Percentiles rank a stretch among this genome's conserved stretches.
Evolutionary conservation across 1,284 basidiomycete species (phyloP).

Genomic region (Trametes versicolor): DNA sequence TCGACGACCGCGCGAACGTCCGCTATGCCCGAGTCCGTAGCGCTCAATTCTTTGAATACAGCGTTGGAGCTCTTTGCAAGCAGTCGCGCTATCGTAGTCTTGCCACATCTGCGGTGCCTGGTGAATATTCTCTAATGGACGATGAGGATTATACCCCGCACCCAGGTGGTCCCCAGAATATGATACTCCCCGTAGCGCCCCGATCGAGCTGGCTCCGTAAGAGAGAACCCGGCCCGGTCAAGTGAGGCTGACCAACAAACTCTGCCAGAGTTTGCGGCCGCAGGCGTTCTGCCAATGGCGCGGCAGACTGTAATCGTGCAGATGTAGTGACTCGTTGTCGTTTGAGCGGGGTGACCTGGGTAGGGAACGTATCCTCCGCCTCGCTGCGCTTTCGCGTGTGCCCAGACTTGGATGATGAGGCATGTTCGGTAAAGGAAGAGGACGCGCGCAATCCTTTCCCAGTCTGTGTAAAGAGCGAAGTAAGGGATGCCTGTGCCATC

Average conservation of each 20-base stretch:
- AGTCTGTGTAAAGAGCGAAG: constrained; percentile 44
- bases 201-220: constrained; percentile 59
- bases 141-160: constrained; percentile 42
- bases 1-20: constrained; percentile 87
- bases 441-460: constrained; percentile 19
- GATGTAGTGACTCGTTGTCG: constrained; percentile 40
- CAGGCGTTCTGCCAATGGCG: constrained; percentile 73
- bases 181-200: constrained; percentile 66
- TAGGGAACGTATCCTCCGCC: constrained; percentile 29
- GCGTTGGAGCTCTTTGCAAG: constrained; percentile 69
- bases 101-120: constrained; percentile 62
- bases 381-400: constrained; percentile 44
- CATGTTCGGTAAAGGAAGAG: constrained; percentile 13
- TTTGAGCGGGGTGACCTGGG: constrained; percentile 38
- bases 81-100: constrained; percentile 83
- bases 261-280: constrained; percentile 69
- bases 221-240: constrained; percentile 62
- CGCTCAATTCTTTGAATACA: constrained; percentile 80
- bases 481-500: constrained; percentile 38
- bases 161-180: constrained; percentile 84
- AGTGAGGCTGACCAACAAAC: constrained; percentile 75
- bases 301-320: constrained; percentile 47
- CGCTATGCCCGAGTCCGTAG: constrained; percentile 77
- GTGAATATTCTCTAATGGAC: not conserved
- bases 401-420: constrained; percentile 31